A percentile compares a stretch with the other conserved stretches of the same genome.
Conservation (phyloP, 2,329 filamentous ascomycete genomes). For the Colletotrichum chlorophyti region DNA sequence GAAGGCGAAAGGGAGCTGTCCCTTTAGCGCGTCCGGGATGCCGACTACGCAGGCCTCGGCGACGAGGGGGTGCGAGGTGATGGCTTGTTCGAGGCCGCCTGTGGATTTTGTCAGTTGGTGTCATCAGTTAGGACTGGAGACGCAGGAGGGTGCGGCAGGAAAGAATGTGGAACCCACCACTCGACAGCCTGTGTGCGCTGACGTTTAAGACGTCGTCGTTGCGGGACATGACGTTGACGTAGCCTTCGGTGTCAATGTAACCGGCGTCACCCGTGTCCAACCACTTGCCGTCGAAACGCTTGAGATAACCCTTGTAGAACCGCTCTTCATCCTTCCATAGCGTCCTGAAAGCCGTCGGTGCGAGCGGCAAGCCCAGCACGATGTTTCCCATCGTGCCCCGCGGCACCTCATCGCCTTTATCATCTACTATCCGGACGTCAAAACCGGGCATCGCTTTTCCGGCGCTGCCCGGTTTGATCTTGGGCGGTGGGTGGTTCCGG, state of each 20-base stretch:
- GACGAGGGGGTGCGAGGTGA: slow-evolving; percentile 79
- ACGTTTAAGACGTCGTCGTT: slow-evolving; percentile 93
- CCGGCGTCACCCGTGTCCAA: slow-evolving; percentile 92
- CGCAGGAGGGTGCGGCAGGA: too few species aligned
- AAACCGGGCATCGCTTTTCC: slow-evolving; percentile 93
- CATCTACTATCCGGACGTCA: slow-evolving; percentile 84
- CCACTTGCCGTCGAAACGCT: slow-evolving; percentile 82
- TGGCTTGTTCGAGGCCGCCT: slow-evolving; percentile 91
- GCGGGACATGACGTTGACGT: slow-evolving; percentile 69
- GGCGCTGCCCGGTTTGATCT: slow-evolving; percentile 83
- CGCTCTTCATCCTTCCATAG: slow-evolving; percentile 86
- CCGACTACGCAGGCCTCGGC: slow-evolving; percentile 87
- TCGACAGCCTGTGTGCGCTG: slow-evolving; percentile 90
- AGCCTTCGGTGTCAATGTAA: slow-evolving; percentile 78
- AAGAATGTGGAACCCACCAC: slow-evolving; percentile 61
- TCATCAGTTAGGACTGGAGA: not conserved
- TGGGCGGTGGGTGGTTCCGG: slow-evolving; percentile 49
- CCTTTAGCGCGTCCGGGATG: slow-evolving; percentile 86
- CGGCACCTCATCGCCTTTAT: slow-evolving; percentile 75
- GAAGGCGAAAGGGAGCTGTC: slow-evolving; percentile 91
- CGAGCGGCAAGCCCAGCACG: slow-evolving; percentile 81
- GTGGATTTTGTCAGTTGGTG: slow-evolving; percentile 1
- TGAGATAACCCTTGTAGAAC: slow-evolving; percentile 86
- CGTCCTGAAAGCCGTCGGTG: slow-evolving; percentile 84
- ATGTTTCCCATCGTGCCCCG: slow-evolving; percentile 88